phyloP scores from a whole-genome alignment of 2,329 filamentous ascomycete species.

The Westerdykella ornata region DNA sequence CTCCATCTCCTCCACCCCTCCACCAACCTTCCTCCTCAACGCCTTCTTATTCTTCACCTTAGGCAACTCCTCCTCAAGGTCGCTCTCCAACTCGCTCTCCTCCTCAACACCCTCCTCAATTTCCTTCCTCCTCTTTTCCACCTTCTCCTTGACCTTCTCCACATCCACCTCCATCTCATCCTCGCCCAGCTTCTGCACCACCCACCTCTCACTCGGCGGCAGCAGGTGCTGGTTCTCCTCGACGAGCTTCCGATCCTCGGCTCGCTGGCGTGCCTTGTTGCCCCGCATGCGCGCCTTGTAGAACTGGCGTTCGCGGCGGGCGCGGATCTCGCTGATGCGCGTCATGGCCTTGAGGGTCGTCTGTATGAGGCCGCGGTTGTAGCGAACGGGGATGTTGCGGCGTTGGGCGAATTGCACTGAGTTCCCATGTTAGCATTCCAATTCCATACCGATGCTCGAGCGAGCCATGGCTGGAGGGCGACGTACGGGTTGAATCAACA shows the following conservation, averaged over 20 bases:
- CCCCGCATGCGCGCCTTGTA: conserved; percentile 91
- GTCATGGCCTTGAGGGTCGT: conserved; percentile 91
- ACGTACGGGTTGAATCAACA: conserved; percentile 67
- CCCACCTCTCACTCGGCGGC: conserved; percentile 49
- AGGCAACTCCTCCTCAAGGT: conserved; percentile 26
- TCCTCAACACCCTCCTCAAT: conserved; percentile 53
- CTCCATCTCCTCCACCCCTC: conserved; percentile 45
- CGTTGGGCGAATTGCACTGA: conserved; percentile 77
- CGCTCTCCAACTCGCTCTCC: conserved; percentile 37
- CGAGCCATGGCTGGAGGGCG: not conserved
- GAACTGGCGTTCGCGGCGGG: conserved; percentile 79
- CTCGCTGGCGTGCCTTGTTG: conserved; percentile 75
- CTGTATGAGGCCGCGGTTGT: conserved; percentile 84
- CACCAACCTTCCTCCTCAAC: conserved; percentile 42
- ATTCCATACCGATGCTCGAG: not conserved
- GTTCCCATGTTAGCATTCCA: not conserved
- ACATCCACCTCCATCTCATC: conserved; percentile 53
- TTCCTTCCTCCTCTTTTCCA: conserved; percentile 53
- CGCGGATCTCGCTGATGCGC: conserved; percentile 77
- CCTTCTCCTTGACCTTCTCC: conserved; percentile 46
- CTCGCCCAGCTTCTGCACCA: conserved; percentile 48
- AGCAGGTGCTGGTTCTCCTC: conserved; percentile 89
- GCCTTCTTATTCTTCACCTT: conserved; percentile 44
- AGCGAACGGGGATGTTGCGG: conserved; percentile 89
- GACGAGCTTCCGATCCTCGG: conserved; percentile 78